These are phyloP conservation scores for Strigomonas culicis DNA, from an alignment of 208 protist genomes.

Conservation along the genomic window DNA sequence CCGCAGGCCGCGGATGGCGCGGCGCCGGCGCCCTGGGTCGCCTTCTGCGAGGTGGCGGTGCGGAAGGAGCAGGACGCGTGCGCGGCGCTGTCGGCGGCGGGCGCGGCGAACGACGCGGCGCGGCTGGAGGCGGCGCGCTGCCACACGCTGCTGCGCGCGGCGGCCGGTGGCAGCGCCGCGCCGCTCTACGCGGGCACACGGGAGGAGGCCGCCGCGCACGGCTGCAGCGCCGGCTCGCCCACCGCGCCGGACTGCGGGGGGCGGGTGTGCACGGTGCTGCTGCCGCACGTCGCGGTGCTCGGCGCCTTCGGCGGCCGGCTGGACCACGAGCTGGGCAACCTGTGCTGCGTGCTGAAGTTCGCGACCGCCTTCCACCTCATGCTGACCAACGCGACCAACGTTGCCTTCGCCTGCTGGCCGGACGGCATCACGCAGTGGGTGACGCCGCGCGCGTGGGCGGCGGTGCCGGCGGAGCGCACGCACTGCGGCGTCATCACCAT, in stretches of 20 bases:
- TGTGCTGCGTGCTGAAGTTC: slow-evolving; percentile 29
- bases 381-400: slow-evolving; percentile 23
- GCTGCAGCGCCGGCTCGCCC: not conserved
- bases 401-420: slow-evolving; percentile 66
- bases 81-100: not conserved
- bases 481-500: slow-evolving; percentile 64
- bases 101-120: not conserved
- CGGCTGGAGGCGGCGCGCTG: slow-evolving; percentile 11
- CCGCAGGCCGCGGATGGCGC: not conserved
- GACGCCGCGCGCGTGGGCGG: slow-evolving; percentile 8
- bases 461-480: not conserved
- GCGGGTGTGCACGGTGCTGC: not conserved
- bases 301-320: slow-evolving; percentile 48
- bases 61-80: not conserved
- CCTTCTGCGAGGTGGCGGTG: not conserved
- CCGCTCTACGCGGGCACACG: too few species aligned
- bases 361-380: slow-evolving; percentile 32
- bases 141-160: too few species aligned
- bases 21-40: not conserved
- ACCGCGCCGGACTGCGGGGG: not conserved
- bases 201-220: too few species aligned
- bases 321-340: slow-evolving; percentile 65
- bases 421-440: slow-evolving; percentile 7
- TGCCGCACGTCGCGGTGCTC: not conserved
- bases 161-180: too few species aligned